These are phyloP conservation scores for Isoetes taiwanensis DNA, from an alignment of 75 land plant genomes.

Conservation along the genomic window DNA sequence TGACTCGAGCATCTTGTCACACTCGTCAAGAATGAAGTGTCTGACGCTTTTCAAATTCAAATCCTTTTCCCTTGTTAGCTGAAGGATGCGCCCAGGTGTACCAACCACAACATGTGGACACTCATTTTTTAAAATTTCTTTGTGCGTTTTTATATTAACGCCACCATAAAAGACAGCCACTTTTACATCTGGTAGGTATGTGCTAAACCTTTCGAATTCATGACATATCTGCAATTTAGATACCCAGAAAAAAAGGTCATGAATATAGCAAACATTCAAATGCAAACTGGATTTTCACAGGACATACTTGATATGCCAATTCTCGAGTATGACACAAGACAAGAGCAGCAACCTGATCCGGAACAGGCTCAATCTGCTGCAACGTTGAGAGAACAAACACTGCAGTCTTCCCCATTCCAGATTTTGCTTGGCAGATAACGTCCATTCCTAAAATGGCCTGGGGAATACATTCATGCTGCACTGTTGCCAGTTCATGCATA, in stretches of 20 bases:
- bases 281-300: no score
- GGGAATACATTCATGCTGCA: constrained; percentile 2
- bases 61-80: constrained; percentile 78
- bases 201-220: constrained; percentile 95
- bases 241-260: no score
- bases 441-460: constrained; percentile 5
- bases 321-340: not conserved
- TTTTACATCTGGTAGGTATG: constrained; percentile 80
- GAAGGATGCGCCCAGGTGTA: constrained; percentile 89
- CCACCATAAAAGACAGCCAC: constrained; percentile 98
- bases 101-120: constrained; percentile 98
- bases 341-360: not conserved
- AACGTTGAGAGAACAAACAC: constrained; percentile 2
- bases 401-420: constrained; percentile 5
- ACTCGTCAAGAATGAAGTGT: constrained; percentile 98
- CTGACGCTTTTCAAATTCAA: constrained; percentile 84
- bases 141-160: constrained; percentile 77
- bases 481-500: no score
- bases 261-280: no score
- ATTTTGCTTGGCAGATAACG: constrained; percentile 7
- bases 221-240: constrained; percentile 92
- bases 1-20: constrained; percentile 98
- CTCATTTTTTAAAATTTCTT: constrained; percentile 87
- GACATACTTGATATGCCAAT: constrained; percentile 4
- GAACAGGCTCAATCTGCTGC: constrained; percentile 6